These are phyloP conservation scores for Cryphonectria radicalis DNA, from an alignment of 2,329 filamentous ascomycete species.

Conservation along the genomic window DNA sequence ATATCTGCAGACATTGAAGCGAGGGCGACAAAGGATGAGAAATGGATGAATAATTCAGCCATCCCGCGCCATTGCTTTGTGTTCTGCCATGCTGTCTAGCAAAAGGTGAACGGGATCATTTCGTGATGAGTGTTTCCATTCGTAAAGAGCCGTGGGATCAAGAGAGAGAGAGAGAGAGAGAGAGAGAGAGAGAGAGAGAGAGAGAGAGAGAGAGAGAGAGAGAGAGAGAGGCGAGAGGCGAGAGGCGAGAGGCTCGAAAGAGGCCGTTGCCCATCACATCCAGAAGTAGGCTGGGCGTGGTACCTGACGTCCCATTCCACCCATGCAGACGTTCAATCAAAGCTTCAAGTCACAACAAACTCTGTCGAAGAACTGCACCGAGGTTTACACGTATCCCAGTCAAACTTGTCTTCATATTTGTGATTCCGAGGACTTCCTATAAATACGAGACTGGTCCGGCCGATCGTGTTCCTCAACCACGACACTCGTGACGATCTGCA, in stretches of 20 bases:
- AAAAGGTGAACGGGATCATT: not conserved
- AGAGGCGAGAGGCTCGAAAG: not conserved
- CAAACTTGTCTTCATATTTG: conserved; percentile 6
- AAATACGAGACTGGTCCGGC: conserved; percentile 1
- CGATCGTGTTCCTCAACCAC: conserved; percentile 36
- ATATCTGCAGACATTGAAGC: not conserved
- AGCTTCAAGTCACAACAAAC: not conserved
- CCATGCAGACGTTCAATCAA: not conserved
- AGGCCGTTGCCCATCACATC: not conserved
- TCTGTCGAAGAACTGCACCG: no score
- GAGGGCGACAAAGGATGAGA: not conserved
- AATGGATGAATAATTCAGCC: no score
- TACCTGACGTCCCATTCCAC: no score
- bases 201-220: not conserved
- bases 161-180: not conserved
- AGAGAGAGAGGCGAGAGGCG: not conserved
- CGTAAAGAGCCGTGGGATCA: not conserved
- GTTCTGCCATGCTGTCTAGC: not conserved
- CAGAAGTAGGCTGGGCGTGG: not conserved
- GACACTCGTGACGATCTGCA: conserved; percentile 40
- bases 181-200: not conserved
- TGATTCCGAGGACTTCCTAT: conserved; percentile 18
- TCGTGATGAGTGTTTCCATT: not conserved
- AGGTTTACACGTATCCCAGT: not conserved
- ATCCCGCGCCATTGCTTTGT: not conserved